A percentile compares a stretch with the other conserved stretches of the same genome.
phyloP scores from a whole-genome alignment of 176 grass and related monocot genomes.

The Panicum miliaceum region DNA sequence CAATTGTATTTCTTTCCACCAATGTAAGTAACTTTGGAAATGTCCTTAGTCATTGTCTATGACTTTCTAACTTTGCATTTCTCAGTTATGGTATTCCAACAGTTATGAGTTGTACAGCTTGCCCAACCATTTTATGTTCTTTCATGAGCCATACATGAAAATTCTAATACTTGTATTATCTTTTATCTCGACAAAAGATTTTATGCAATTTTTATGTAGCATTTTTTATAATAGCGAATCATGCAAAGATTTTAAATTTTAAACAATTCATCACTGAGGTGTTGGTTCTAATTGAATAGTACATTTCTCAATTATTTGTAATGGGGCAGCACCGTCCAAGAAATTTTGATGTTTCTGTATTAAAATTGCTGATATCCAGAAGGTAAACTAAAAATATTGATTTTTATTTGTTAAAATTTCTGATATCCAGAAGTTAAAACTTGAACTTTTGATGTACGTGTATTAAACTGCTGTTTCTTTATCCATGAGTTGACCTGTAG shows the following conservation, averaged over 20 bases:
- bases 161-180: neutral
- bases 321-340: neutral
- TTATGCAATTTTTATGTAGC: neutral
- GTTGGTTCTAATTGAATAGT: neutral
- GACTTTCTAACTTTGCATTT: slow-evolving; percentile 21
- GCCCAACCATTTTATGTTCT: neutral
- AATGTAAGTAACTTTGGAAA: neutral
- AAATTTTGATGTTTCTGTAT: too few species aligned
- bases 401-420: neutral
- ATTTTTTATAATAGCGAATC: slow-evolving; percentile 8
- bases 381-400: slow-evolving; percentile 4
- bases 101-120: slow-evolving; percentile 2
- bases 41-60: neutral
- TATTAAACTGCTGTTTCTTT: neutral
- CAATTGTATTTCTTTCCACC: slow-evolving; percentile 1
- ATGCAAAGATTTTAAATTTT: neutral
- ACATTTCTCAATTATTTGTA: neutral
- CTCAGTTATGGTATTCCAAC: neutral
- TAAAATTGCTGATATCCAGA: too few species aligned
- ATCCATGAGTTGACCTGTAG: neutral
- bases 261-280: neutral
- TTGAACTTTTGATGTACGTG: neutral
- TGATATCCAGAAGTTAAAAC: neutral
- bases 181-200: neutral
- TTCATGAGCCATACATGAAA: neutral